Evolutionary conservation across 1,284 basidiomycete species (phyloP).

Genomic region (Trametes sp.): DNA sequence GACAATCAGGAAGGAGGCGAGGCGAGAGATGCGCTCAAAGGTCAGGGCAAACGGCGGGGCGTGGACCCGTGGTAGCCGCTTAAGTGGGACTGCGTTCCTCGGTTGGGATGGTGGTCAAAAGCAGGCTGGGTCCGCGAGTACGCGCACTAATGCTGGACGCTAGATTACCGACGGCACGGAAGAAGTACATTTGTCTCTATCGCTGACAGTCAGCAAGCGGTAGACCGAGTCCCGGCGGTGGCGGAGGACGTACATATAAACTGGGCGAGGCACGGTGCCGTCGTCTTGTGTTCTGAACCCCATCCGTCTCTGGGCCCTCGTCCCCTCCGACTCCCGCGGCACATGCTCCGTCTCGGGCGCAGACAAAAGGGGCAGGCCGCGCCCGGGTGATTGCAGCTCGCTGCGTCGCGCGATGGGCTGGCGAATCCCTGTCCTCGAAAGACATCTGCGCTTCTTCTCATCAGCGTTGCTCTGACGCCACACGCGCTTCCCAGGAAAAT

Average conservation of each 20-base stretch:
- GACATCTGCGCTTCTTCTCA: no score
- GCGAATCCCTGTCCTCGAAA: not conserved
- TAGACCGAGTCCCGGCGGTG: constrained; percentile 5
- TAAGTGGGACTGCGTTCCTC: constrained; percentile 13
- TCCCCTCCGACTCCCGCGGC: constrained; percentile 3
- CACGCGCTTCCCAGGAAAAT: constrained; percentile 4
- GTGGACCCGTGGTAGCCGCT: constrained; percentile 17
- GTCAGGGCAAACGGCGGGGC: constrained; percentile 3
- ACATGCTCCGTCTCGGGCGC: not conserved
- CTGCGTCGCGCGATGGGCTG: not conserved
- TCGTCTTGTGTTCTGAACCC: constrained; percentile 11
- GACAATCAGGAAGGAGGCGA: constrained; percentile 8
- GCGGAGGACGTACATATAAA: not conserved
- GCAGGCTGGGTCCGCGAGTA: not conserved
- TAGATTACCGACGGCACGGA: constrained; percentile 9
- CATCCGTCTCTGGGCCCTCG: not conserved
- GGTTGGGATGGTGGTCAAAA: not conserved
- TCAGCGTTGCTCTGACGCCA: not conserved
- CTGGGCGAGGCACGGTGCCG: not conserved
- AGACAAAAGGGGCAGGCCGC: constrained; percentile 7
- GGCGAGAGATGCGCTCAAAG: constrained; percentile 8
- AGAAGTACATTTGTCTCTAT: not conserved
- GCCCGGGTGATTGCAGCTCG: not conserved
- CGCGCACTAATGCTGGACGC: no score
- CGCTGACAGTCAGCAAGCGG: constrained; percentile 6